Conservation (phyloP, 176 grass and related monocot genomes). For the Raddia guianensis region DNA sequence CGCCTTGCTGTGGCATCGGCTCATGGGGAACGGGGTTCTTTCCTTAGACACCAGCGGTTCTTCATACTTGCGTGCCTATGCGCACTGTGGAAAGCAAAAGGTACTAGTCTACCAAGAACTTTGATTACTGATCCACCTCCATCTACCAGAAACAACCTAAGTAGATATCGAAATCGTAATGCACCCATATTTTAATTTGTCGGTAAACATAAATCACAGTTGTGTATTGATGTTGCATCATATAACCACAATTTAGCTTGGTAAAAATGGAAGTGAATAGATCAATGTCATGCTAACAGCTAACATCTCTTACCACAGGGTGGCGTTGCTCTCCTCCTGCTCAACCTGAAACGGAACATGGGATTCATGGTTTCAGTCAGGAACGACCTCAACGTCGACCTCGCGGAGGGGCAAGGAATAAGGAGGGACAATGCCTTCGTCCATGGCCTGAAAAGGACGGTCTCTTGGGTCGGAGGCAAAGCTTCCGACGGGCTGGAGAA, state of each 20-base stretch:
- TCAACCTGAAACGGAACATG: conserved; percentile 74
- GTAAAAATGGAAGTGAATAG: conserved; percentile 6
- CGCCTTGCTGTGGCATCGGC: conserved; percentile 87
- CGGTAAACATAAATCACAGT: neutral
- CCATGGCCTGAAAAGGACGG: conserved; percentile 69
- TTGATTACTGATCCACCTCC: neutral
- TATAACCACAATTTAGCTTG: conserved; percentile 2
- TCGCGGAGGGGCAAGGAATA: conserved; percentile 57
- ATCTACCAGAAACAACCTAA: neutral
- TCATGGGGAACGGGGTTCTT: conserved; percentile 88
- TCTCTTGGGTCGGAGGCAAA: conserved; percentile 87
- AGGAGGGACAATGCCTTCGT: conserved; percentile 56
- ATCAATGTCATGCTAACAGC: conserved; percentile 6
- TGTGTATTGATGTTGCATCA: neutral
- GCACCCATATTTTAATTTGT: neutral
- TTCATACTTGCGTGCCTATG: conserved; percentile 80
- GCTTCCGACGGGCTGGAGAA: conserved; percentile 56
- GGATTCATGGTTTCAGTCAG: conserved; percentile 67
- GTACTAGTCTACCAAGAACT: conserved; percentile 28
- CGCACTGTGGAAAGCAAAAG: conserved; percentile 80
- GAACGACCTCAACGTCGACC: conserved; percentile 68
- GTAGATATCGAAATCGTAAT: neutral
- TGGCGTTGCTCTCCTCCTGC: conserved; percentile 71
- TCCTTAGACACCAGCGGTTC: conserved; percentile 70
- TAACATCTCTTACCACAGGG: conserved; percentile 47